Evolutionary conservation across 495 filamentous ascomycete genomes (phyloP).

Genomic region (Sordaria brevicollis): DNA sequence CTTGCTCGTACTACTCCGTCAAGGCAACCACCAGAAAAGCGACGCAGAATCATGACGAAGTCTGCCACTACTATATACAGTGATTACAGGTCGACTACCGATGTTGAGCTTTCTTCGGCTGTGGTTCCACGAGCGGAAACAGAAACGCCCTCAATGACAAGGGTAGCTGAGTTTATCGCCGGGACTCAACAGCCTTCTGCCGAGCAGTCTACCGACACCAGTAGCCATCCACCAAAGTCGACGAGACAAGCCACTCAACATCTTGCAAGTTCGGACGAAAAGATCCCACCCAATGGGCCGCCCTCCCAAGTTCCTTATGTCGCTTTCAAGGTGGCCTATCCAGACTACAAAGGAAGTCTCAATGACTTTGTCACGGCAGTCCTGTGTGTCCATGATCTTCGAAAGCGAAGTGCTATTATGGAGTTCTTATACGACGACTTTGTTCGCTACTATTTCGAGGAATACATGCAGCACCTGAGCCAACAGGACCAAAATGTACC

Average conservation of each 20-base stretch:
- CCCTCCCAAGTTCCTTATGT: constrained; percentile 26
- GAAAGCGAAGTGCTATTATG: constrained; percentile 26
- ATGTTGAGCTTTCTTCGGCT: background rate
- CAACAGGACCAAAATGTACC: constrained; percentile 5
- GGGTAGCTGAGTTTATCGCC: background rate
- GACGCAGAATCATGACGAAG: constrained; percentile 8
- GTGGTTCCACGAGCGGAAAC: background rate
- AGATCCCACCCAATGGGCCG: constrained; percentile 11
- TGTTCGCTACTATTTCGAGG: constrained; percentile 38
- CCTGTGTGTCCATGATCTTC: constrained; percentile 40
- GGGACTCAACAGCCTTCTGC: background rate
- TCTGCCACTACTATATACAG: background rate
- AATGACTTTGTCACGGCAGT: constrained; percentile 45
- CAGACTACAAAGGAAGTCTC: constrained; percentile 43
- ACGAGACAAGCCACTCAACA: background rate
- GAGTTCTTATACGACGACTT: constrained; percentile 60
- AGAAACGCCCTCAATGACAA: background rate
- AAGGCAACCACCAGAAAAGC: background rate
- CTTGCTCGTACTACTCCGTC: background rate
- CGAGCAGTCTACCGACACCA: background rate
- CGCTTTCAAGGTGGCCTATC: constrained; percentile 47
- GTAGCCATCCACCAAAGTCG: background rate
- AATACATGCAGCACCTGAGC: constrained; percentile 32
- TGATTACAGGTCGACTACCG: background rate
- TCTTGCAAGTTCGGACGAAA: constrained; percentile 4